Base-by-base conservation (phyloP, 805 yeast genomes). In the Lachancea quebecensis region DNA sequence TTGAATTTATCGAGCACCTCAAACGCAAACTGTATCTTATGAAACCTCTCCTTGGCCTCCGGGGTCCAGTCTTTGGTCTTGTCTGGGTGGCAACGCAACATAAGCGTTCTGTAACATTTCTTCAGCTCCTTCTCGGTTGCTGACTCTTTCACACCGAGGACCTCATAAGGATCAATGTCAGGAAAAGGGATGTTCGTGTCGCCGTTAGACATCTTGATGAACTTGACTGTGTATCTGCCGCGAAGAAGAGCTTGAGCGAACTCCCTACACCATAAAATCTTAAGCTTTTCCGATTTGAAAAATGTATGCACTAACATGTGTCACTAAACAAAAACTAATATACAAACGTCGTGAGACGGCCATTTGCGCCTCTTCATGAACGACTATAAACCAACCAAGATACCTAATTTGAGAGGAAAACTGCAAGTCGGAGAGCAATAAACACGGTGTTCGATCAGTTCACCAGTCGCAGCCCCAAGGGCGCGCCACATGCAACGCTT, bases 1-100 rank as follows among this genome's bases (percentile, higher is more conserved):
- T 87, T 69, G 50, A 76, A 73, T 32, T 63, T 60, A 25, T 78
- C 70, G 21, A 88, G 66, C 0, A 88, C 72, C 36, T 81, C 69
- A 60, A 85, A 86, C 16, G 95, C 82, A 55, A 85, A 81, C 58
- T 86, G 90, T 15, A 88, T 73, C 52, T 76, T 66, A 41, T 87
- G 84, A 61, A 89, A 88, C 49, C 54, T 55, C n/a, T 31, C 39
- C 44, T 65, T 68, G 31, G 71, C 60, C 40, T 56, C 65, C 10
- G 50, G 63, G 32, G 62, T 63, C 38, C 64, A 70, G 9, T 59
- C 66, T 10, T 47, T 49, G 1, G 65, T 76, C 53, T 78, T 77
- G 58, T 82, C 90, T 1, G 90, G 90, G 57, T 82, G 90, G 56
- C 72, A 77, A 53, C 68, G 68, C 38, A 76, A 57, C 4, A 79